phyloP scores from a whole-genome alignment of 2,329 filamentous ascomycete species.

The Niveomyces coronatus region DNA sequence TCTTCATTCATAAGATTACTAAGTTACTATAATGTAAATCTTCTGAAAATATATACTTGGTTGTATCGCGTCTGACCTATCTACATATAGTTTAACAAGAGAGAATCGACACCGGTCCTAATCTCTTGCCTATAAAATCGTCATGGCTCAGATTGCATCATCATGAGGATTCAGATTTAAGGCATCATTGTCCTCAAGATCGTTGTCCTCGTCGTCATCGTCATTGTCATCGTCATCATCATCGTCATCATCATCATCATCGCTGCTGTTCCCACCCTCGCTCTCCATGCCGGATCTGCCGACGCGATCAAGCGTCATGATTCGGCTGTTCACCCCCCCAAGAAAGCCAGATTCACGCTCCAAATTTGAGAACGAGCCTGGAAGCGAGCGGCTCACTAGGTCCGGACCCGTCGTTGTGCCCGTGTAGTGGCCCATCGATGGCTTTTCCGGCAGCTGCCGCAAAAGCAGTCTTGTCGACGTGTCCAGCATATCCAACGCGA shows the following conservation, averaged over 20 bases:
- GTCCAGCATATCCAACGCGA: slow-evolving; percentile 70
- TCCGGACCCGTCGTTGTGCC: slow-evolving; percentile 39
- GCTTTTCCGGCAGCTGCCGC: slow-evolving; percentile 62
- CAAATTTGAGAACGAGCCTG: slow-evolving; percentile 21
- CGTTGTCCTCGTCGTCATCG: neutral
- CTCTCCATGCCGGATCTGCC: slow-evolving; percentile 43
- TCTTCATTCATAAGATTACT: no score
- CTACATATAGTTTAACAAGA: no score
- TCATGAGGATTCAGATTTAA: no score
- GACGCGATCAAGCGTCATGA: slow-evolving; percentile 17
- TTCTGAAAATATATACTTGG: no score
- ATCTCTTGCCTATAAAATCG: no score
- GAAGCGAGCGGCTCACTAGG: slow-evolving; percentile 26
- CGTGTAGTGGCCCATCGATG: slow-evolving; percentile 43
- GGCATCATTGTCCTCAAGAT: no score
- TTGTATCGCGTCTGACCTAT: no score
- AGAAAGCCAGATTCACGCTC: slow-evolving; percentile 21
- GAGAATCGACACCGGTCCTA: no score
- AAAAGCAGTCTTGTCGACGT: slow-evolving; percentile 58
- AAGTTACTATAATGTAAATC: no score
- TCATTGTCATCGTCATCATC: slow-evolving; percentile 46
- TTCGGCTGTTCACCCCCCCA: slow-evolving; percentile 33
- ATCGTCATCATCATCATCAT: slow-evolving; percentile 26
- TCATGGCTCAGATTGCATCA: no score
- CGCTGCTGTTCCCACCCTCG: slow-evolving; percentile 44